These are phyloP conservation scores for Apostasia shenzhenica DNA, from an alignment of 106 monocot genomes.

Conservation along the genomic window DNA sequence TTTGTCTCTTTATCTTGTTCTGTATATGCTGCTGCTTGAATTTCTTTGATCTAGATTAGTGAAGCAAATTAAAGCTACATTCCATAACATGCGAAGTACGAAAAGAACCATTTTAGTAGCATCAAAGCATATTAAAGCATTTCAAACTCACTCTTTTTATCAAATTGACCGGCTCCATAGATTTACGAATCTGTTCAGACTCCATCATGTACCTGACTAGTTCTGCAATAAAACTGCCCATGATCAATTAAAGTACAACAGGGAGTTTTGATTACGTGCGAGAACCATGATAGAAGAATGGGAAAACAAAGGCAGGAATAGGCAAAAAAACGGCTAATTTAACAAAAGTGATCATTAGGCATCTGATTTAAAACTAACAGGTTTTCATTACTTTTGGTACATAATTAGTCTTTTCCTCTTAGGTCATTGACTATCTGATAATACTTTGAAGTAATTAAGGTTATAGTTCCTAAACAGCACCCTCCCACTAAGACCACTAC, in stretches of 20 bases:
- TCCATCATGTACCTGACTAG: slow-evolving; percentile 45
- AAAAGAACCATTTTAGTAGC: not conserved
- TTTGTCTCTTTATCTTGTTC: slow-evolving; percentile 32
- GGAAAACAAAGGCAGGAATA: not conserved
- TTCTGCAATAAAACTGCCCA: slow-evolving; percentile 23
- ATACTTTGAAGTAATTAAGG: no score
- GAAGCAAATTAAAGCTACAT: slow-evolving; percentile 4
- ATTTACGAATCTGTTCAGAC: slow-evolving; percentile 62
- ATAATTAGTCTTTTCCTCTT: no score
- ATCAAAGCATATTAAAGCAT: not conserved
- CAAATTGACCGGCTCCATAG: slow-evolving; percentile 67
- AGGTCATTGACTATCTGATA: no score
- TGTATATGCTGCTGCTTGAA: slow-evolving; percentile 48
- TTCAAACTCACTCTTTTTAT: slow-evolving; percentile 66
- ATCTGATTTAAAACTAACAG: no score
- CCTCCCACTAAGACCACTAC: no score
- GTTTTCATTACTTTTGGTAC: no score
- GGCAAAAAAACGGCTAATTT: no score
- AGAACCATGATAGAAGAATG: not conserved
- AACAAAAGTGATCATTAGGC: no score
- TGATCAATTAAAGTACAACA: not conserved
- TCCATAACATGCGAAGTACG: not conserved
- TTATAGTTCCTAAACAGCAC: no score
- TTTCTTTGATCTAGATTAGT: slow-evolving; percentile 53
- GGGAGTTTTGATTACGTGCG: not conserved